phyloP scores from a whole-genome alignment of 345 rosid genomes.

The Citrus sinensis region DVS_A1.0 CM039165.1:32093501-32094000 shows the following conservation, averaged over 20 bases:
- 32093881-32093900: slow-evolving; percentile 86
- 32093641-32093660: neutral
- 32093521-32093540: neutral
- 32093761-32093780: slow-evolving; percentile 35
- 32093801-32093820: slow-evolving; percentile 66
- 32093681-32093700: neutral
- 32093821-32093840: slow-evolving; percentile 60
- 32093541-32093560: neutral
- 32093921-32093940: slow-evolving; percentile 53
- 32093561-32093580: too few species aligned
- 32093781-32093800: slow-evolving; percentile 49
- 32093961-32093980: slow-evolving; percentile 95
- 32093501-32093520: neutral
- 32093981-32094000: slow-evolving; percentile 69
- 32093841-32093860: slow-evolving; percentile 90
- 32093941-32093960: slow-evolving; percentile 73
- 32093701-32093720: neutral
- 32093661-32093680: neutral
- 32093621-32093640: neutral
- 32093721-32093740: slow-evolving; percentile 1
- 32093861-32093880: slow-evolving; percentile 94
- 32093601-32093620: neutral
- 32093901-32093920: slow-evolving; percentile 91
- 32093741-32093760: slow-evolving; percentile 22
- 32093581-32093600: neutral